A percentile compares a stretch with the other conserved stretches of the same genome.
Evolutionary conservation across 208 protist genomes (phyloP).

Genomic region (Acanthamoeba royreba): DNA sequence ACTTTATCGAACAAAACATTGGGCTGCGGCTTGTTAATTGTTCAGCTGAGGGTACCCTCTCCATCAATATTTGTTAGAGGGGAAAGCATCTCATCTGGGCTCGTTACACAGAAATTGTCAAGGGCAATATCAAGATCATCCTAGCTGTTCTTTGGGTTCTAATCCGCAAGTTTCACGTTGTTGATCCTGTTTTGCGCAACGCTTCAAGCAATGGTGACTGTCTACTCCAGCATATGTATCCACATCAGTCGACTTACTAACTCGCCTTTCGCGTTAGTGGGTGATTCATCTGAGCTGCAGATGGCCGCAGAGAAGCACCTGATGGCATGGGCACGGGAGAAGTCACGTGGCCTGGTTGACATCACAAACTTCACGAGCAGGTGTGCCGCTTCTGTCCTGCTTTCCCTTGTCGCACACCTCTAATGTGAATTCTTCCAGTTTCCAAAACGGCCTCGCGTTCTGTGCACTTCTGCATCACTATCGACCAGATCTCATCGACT

Average conservation of each 20-base stretch:
- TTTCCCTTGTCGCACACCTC: not conserved
- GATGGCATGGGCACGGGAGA: not conserved
- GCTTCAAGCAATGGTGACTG: not conserved
- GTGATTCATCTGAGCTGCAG: not conserved
- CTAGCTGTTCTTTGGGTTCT: not conserved
- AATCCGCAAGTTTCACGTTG: constrained; percentile 15
- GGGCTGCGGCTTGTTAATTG: constrained; percentile 21
- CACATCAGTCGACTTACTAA: not conserved
- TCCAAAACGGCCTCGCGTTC: not conserved
- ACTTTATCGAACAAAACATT: constrained; percentile 26
- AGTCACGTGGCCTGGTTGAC: not conserved
- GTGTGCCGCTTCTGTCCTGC: not conserved
- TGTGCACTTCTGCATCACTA: not conserved
- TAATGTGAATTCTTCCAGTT: not conserved
- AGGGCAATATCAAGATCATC: not conserved
- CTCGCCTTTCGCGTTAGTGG: not conserved
- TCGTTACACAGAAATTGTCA: not conserved
- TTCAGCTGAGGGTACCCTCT: not conserved
- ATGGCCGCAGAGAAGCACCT: not conserved
- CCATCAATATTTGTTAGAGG: not conserved
- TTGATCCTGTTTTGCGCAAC: not conserved
- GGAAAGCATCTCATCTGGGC: too few relatives aligned
- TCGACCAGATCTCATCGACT: not conserved
- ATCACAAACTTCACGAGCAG: constrained; percentile 23
- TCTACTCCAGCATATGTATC: too few relatives aligned